phyloP scores from a whole-genome alignment of 2,329 filamentous ascomycete genomes.

The Colletotrichum sp. region DNA sequence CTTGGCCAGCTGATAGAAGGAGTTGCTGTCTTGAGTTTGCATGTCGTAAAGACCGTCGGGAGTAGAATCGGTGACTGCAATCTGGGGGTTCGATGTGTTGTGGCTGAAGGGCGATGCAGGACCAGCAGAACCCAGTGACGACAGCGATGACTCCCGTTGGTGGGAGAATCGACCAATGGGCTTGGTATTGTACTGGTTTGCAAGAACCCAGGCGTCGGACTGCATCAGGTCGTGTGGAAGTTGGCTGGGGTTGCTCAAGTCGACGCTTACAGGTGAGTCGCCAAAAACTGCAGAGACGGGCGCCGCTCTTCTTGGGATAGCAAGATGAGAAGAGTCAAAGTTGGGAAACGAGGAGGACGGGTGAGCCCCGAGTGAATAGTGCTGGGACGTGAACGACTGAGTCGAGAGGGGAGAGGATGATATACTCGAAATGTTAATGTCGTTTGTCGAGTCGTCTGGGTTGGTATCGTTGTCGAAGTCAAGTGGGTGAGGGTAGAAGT shows the following conservation, averaged over 20 bases:
- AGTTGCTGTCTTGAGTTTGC: conserved; percentile 40
- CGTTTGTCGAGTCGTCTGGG: background rate
- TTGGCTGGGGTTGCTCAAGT: background rate
- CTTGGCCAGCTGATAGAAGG: conserved; percentile 55
- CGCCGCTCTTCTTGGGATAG: background rate
- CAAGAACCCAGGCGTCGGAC: conserved; percentile 44
- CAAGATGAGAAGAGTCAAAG: background rate
- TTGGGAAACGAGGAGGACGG: conserved; percentile 3
- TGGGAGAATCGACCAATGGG: conserved; percentile 48
- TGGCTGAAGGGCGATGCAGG: conserved; percentile 63
- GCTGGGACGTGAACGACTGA: conserved; percentile 21
- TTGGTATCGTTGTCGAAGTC: conserved; percentile 4
- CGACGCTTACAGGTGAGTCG: background rate
- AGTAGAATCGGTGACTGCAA: conserved; percentile 56
- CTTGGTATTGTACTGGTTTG: conserved; percentile 42
- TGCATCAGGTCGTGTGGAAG: conserved; percentile 39
- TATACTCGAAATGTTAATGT: background rate
- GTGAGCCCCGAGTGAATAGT: conserved; percentile 28
- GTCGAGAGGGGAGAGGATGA: conserved; percentile 18
- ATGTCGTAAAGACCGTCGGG: conserved; percentile 53
- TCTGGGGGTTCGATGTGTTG: conserved; percentile 62
- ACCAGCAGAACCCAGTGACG: conserved; percentile 64
- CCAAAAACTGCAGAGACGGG: background rate
- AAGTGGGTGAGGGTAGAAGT: background rate
- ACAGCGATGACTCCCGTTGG: conserved; percentile 66